Evolutionary conservation across 2,329 filamentous ascomycete species (phyloP), one percentile per base, ranked within the genome.

Genomic region (Parafenestella ontariensis): DNA sequence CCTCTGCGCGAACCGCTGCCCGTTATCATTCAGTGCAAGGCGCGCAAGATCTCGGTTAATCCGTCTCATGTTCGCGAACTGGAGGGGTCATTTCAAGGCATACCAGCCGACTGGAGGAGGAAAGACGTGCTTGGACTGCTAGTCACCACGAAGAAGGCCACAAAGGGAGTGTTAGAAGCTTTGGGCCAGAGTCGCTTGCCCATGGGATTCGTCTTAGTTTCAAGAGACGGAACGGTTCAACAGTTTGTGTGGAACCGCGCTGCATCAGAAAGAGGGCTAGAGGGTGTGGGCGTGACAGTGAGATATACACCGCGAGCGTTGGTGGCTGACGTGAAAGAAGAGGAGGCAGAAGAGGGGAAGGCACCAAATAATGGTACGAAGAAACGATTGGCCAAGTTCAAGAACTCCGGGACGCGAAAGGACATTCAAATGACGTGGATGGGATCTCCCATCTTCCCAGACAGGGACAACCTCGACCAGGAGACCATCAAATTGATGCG

Each of bases 141-240:
- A 49, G 88, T 90, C 21, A 84, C 86, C 3, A 86, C 88, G 59
- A 81, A 83, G 56, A 81, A 86, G 48, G 89, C 92, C 28, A 96
- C 92, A 0, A 89, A 86, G 68, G 94, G 93, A 1, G 87, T 96
- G 3, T 79, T 90, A 52, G 87, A 92, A 43, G 87, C 91, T 21
- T 69, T 97, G 61, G 82, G 83, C 4, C 79, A 85, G 53, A 90
- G 89, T 68, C 74, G 78, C 33, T 87, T 84, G 78, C 90, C 92
- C 0, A 84, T 96, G 81, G 87, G 87, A 0, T 96, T 87, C 65
- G 74, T 90, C 23, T 85, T 84, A 50, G 86, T 89, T 55, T 82
- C 83, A 0, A 66, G 66, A 15, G 80, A 83, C 2, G 90, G 90
- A 0, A 69, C 70, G 7, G 71, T 92, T 20, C 76, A 82, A 66